phyloP scores from a whole-genome alignment of 1,284 basidiomycete genomes.

The Cutaneotrichosporon spelunceum region DNA sequence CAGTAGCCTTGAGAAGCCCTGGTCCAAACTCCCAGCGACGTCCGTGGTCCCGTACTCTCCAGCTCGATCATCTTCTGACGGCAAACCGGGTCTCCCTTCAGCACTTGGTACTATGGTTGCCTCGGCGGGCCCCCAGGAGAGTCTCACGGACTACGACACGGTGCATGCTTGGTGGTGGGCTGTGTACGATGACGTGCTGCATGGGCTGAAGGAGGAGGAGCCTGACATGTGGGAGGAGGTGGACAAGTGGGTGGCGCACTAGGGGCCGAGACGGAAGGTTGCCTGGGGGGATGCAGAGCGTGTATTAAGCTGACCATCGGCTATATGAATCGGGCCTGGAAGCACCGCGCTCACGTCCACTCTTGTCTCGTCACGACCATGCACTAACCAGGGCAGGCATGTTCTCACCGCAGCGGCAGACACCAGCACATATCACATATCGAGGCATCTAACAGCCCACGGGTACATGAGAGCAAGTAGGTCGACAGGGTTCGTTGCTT shows the following conservation, averaged over 20 bases:
- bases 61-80: constrained; percentile 9
- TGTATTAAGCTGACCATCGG: too few species aligned
- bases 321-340: too few species aligned
- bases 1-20: constrained; percentile 49
- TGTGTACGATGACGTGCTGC: constrained; percentile 45
- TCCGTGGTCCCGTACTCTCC: neutral
- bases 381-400: too few species aligned
- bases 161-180: constrained; percentile 53
- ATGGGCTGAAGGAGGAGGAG: constrained; percentile 35
- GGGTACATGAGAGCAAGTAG: too few species aligned
- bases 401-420: too few species aligned
- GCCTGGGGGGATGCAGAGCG: too few species aligned
- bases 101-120: constrained; percentile 33
- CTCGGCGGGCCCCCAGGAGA: constrained; percentile 29
- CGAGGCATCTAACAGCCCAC: too few species aligned
- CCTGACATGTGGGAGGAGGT: constrained; percentile 38
- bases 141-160: constrained; percentile 38
- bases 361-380: too few species aligned
- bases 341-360: too few species aligned
- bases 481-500: too few species aligned
- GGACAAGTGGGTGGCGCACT: constrained; percentile 32
- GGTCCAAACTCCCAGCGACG: constrained; percentile 32
- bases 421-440: neutral
- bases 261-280: neutral
- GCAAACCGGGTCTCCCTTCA: constrained; percentile 22